phyloP scores from a whole-genome alignment of 179 eudicot genomes.

The Carnegiea gigantea region DNA sequence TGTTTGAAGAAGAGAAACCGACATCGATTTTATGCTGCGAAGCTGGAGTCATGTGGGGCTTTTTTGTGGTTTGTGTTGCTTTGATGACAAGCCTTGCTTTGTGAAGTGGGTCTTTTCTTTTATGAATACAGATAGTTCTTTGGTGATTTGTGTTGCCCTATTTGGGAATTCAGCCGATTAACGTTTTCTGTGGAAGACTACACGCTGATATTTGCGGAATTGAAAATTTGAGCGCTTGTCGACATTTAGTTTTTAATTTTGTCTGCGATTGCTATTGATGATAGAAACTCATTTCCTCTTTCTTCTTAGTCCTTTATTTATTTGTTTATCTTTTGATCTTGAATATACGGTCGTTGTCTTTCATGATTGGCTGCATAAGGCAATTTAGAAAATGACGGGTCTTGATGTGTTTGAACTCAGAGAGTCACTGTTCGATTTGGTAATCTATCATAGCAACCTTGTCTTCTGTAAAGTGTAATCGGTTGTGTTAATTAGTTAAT shows the following conservation, averaged over 20 bases:
- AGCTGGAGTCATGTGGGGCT: background rate
- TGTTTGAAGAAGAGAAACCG: background rate
- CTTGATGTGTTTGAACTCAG: background rate
- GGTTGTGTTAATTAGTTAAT: background rate
- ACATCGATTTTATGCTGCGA: background rate
- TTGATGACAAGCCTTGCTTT: background rate
- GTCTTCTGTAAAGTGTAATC: background rate
- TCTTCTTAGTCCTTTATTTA: too few species aligned
- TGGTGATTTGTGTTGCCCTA: background rate
- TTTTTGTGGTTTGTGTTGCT: background rate
- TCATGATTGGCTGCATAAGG: too few species aligned
- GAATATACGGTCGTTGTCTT: too few species aligned
- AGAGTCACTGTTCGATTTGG: background rate
- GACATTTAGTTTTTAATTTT: background rate
- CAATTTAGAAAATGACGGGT: too few species aligned
- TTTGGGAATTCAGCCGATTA: background rate
- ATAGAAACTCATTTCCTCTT: background rate
- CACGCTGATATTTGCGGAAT: background rate
- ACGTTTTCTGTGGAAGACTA: background rate
- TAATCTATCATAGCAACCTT: background rate
- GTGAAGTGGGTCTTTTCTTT: background rate
- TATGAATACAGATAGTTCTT: background rate
- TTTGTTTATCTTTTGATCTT: background rate
- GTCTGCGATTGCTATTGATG: background rate
- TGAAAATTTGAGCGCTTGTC: background rate